Conservation (phyloP, 2,329 filamentous ascomycete genomes). For the Cladosporium sp. region DNA sequence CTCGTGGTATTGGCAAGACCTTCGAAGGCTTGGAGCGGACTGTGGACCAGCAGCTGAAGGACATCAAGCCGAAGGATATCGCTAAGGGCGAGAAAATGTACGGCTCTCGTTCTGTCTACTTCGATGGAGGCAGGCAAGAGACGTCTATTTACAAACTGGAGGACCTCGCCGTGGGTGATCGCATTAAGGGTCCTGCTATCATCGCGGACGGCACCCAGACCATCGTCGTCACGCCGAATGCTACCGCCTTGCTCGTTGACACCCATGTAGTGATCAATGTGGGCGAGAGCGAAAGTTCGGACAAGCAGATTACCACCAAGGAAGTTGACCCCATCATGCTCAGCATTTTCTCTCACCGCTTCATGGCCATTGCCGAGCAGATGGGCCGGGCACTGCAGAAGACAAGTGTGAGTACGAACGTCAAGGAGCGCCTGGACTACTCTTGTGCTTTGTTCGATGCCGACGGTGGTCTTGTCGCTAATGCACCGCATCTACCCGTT, state of each 20-base stretch:
- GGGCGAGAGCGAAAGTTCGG: conserved; percentile 43
- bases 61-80: conserved; percentile 54
- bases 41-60: conserved; percentile 74
- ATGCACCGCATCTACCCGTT: conserved; percentile 72
- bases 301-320: conserved; percentile 44
- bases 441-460: conserved; percentile 76
- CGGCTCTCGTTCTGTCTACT: conserved; percentile 67
- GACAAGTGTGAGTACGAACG: conserved; percentile 72
- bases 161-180: conserved; percentile 64
- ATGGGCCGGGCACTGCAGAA: conserved; percentile 76
- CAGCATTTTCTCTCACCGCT: conserved; percentile 72
- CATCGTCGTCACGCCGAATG: conserved; percentile 76
- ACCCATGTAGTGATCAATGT: conserved; percentile 89
- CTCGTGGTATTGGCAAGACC: conserved; percentile 82
- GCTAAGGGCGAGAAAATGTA: conserved; percentile 58
- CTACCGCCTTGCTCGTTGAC: conserved; percentile 69
- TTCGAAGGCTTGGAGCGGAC: conserved; percentile 74
- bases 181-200: conserved; percentile 73
- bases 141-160: conserved; percentile 81
- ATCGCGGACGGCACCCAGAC: conserved; percentile 85
- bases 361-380: conserved; percentile 81
- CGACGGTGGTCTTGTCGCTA: conserved; percentile 68
- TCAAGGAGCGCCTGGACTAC: conserved; percentile 77
- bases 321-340: conserved; percentile 70
- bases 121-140: conserved; percentile 69